phyloP scores from a whole-genome alignment of 768 basidiomycete genomes.

The Trametes punicea region DNA sequence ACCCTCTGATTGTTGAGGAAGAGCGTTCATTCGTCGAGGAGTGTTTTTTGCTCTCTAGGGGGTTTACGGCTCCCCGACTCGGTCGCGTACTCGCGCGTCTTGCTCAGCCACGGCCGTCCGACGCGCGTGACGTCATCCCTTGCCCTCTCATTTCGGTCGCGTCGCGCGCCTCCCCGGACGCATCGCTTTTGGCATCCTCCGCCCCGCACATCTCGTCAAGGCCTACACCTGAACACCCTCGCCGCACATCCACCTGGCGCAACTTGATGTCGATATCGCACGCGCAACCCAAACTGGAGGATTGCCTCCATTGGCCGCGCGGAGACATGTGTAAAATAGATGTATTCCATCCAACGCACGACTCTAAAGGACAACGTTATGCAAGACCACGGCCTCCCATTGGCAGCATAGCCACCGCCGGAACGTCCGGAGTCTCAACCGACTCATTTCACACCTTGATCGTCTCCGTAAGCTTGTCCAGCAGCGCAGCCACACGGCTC shows the following conservation, averaged over 20 bases:
- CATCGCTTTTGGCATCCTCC: too few species aligned
- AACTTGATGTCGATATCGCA: too few species aligned
- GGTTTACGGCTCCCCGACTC: slow-evolving; percentile 1
- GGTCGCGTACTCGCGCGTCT: not conserved
- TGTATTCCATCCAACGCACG: too few species aligned
- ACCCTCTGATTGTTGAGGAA: not conserved
- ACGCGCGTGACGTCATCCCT: slow-evolving; percentile 16
- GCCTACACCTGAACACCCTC: too few species aligned
- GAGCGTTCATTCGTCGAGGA: not conserved
- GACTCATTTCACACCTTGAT: slow-evolving; percentile 12
- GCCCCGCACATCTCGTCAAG: too few species aligned
- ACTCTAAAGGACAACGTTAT: too few species aligned
- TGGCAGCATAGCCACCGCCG: not conserved
- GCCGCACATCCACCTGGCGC: too few species aligned
- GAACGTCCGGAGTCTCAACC: not conserved
- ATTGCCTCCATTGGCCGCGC: too few species aligned
- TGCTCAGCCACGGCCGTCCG: slow-evolving; percentile 3
- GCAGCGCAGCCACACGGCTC: slow-evolving; percentile 48
- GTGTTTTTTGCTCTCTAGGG: not conserved
- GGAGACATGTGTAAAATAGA: too few species aligned
- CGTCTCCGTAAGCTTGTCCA: slow-evolving; percentile 36
- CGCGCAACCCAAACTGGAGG: too few species aligned
- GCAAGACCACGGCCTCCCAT: too few species aligned
- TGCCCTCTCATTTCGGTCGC: not conserved
- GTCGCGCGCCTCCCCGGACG: not conserved